phyloP scores from a whole-genome alignment of 257 asterid species.

The Phtheirospermum japonicum region DNA sequence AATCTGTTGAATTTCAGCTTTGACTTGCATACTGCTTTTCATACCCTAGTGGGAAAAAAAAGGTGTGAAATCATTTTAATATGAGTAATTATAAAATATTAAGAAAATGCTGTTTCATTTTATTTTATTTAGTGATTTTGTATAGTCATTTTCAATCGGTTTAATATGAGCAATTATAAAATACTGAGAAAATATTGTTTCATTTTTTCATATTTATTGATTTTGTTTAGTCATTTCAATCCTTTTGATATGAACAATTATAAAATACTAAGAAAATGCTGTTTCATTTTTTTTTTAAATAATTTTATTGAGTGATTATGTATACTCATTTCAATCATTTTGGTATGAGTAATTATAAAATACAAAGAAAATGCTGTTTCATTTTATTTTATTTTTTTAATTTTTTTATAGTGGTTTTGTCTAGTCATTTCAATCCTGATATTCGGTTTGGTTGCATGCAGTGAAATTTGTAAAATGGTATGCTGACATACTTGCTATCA shows the following conservation, averaged over 20 bases:
- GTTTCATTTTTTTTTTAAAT: neutral
- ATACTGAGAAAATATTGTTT: too few relatives aligned
- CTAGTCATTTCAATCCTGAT: neutral
- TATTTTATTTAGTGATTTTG: too few relatives aligned
- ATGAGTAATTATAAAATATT: too few relatives aligned
- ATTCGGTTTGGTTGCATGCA: neutral
- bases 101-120: neutral
- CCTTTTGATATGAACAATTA: too few relatives aligned
- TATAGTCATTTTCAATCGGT: too few relatives aligned
- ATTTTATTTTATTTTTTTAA: neutral
- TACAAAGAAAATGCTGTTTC: neutral
- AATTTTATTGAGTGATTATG: too few relatives aligned
- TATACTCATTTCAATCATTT: too few relatives aligned
- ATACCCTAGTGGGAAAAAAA: too few relatives aligned
- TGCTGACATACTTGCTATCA: slow-evolving; percentile 21
- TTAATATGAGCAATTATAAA: too few relatives aligned
- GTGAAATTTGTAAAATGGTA: neutral
- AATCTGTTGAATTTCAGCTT: neutral
- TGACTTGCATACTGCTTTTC: slow-evolving; percentile 7
- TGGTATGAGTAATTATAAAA: neutral
- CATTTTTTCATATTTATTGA: too few relatives aligned
- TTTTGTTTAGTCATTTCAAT: too few relatives aligned
- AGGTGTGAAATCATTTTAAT: too few relatives aligned
- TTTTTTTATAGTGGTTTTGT: neutral
- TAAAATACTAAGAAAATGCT: neutral